phyloP scores from a whole-genome alignment of 2,329 filamentous ascomycete genomes.

The Claviceps sp. region DNA sequence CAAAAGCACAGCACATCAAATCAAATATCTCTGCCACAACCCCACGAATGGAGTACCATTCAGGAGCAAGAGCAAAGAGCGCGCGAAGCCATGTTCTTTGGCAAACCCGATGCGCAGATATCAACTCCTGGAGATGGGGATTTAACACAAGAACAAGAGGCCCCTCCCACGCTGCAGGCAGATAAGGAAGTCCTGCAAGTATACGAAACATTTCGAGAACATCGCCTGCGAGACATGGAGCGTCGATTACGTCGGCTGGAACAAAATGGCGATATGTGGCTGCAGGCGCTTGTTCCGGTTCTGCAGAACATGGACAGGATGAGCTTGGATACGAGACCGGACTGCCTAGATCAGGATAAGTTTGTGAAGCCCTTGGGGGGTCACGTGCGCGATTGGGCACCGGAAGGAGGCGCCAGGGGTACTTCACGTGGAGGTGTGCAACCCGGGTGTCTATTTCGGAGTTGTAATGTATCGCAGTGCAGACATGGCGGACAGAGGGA shows the following conservation, averaged over 20 bases:
- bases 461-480: conserved; percentile 16
- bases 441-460: conserved; percentile 9
- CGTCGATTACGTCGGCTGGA: conserved; percentile 32
- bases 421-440: background rate
- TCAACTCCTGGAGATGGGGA: conserved; percentile 10
- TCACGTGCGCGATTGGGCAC: conserved; percentile 16
- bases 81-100: conserved; percentile 10
- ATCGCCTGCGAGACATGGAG: conserved; percentile 33
- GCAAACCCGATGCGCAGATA: conserved; percentile 11
- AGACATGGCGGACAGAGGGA: conserved; percentile 4
- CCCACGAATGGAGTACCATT: conserved; percentile 20
- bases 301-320: conserved; percentile 29
- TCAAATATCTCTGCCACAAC: conserved; percentile 18
- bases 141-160: conserved; percentile 13
- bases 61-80: conserved; percentile 15
- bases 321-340: conserved; percentile 15
- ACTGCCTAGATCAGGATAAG: background rate
- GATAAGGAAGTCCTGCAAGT: conserved; percentile 23
- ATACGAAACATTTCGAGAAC: conserved; percentile 28
- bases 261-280: conserved; percentile 31
- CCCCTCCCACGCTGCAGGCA: conserved; percentile 6
- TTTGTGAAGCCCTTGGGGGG: conserved; percentile 2
- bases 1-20: conserved; percentile 13
- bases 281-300: conserved; percentile 30
- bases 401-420: conserved; percentile 18